Base-by-base conservation (phyloP, 176 grass and related monocot genomes). In the Carex pumila region DNA sequence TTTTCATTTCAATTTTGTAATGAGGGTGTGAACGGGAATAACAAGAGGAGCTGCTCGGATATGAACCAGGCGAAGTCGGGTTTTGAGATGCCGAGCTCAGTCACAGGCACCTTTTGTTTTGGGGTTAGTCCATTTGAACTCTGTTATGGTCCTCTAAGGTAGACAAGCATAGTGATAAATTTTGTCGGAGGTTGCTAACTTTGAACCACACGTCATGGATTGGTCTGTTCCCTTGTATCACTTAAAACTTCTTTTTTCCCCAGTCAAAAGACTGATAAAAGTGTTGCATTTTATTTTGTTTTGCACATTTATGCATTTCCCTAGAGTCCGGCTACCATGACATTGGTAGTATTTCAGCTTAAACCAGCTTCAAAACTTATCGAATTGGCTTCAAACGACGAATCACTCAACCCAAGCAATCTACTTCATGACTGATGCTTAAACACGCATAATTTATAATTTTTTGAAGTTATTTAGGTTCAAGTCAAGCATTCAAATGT, bases 41-140 rank as follows among this genome's bases (percentile, higher is more conserved):
- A 97, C 69, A 97, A 97, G 76, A 85, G 92, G 50, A 87, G 85
- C 45, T 90, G 85, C 34, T 89, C 91, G 30, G 94, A 88, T 65
- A 89, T 92, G 88, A 88, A 89, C 85, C 82, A 85, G 13, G 53
- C 71, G 11, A 94, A 88, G 63, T 84, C 87, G 47, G 90, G 81
- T 56, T 63, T 88, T 29, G 90, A 79, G 21, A 89, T 89, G 65
- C 68, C 52, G 47, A 83, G 71, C 47, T 11, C 43, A 0, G 85
- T 61, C 32, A 17, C 67, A 0, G 53, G 41, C 34, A 64, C 61
- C 7, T 97, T 97, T 76, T 97, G 92, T 87, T 91, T 97, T 79
- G 92, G 92, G 88, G 94, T 94, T 88, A 97, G 88, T 45, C 43
- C 36, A 36, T 34, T 34, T 75, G 12, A 25, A 49, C 15, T 59